Evolutionary conservation across 305 asterid species (phyloP).

Genomic region (Fraxinus angustifolia): DNA sequence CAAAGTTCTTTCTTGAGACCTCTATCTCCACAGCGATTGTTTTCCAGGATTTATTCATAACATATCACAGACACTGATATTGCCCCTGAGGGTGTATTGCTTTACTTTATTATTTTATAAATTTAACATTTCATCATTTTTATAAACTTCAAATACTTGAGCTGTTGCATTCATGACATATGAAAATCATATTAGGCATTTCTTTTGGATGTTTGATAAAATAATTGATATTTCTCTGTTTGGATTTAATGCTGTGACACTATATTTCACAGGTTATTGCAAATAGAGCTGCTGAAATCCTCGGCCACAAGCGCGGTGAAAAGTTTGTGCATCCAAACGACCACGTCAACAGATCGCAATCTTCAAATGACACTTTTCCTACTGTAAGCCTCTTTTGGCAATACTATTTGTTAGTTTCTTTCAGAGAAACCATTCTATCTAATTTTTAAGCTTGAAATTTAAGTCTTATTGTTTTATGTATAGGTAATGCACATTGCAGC

Average conservation of each 20-base stretch:
- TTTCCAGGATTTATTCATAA: neutral
- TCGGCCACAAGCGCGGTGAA: constrained; percentile 82
- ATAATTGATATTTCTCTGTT: constrained; percentile 13
- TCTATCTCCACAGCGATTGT: neutral
- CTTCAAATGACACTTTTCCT: constrained; percentile 96
- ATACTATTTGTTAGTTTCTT: constrained; percentile 3
- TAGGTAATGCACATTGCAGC: constrained; percentile 99
- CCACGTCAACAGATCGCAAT: constrained; percentile 92
- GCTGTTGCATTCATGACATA: neutral
- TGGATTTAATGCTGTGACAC: constrained; percentile 9
- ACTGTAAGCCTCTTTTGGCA: constrained; percentile 56
- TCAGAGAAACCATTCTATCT: neutral
- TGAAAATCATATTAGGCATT: neutral
- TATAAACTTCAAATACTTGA: neutral
- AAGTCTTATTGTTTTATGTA: constrained; percentile 14
- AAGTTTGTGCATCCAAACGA: constrained; percentile 92
- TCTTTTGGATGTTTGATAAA: neutral
- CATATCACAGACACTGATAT: neutral
- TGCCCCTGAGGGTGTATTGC: neutral
- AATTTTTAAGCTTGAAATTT: neutral
- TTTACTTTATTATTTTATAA: neutral
- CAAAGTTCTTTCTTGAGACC: neutral
- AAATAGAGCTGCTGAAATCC: constrained; percentile 92
- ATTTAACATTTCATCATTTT: neutral
- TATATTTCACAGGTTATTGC: constrained; percentile 72